Percentiles rank a stretch among this genome's conserved stretches.
Evolutionary conservation across 164 flowering plant species (phyloP).

Genomic region (Akebia trifoliata): DNA sequence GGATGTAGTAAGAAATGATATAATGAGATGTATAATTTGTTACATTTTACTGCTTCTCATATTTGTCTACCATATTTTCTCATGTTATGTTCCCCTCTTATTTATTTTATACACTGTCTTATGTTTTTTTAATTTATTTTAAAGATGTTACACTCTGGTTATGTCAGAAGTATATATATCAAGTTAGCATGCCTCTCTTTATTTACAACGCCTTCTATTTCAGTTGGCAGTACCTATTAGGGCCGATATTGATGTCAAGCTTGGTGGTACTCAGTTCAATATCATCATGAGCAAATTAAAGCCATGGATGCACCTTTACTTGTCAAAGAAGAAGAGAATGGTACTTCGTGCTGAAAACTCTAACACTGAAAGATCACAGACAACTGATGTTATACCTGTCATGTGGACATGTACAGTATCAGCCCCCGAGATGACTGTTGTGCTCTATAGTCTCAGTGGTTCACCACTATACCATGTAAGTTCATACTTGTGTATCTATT

Average conservation of each 20-base stretch:
- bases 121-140: too few species aligned
- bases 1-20: too few species aligned
- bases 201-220: slow-evolving; percentile 17
- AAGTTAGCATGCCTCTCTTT: neutral
- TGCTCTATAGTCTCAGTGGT: slow-evolving; percentile 59
- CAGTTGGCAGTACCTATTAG: slow-evolving; percentile 68
- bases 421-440: slow-evolving; percentile 93
- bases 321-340: slow-evolving; percentile 60
- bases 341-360: slow-evolving; percentile 51
- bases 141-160: too few species aligned
- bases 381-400: slow-evolving; percentile 45
- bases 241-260: slow-evolving; percentile 87
- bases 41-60: too few species aligned
- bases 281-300: slow-evolving; percentile 60
- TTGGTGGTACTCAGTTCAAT: slow-evolving; percentile 92
- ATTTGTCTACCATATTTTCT: too few species aligned
- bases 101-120: too few species aligned
- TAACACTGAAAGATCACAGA: slow-evolving; percentile 28
- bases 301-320: slow-evolving; percentile 63
- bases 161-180: too few species aligned
- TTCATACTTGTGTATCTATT: neutral
- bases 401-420: slow-evolving; percentile 95
- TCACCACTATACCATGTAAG: slow-evolving; percentile 79
- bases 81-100: too few species aligned
- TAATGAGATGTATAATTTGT: too few species aligned